Evolutionary conservation across 441 rosid genomes (phyloP).

Genomic region (Gossypium laxum): DNA sequence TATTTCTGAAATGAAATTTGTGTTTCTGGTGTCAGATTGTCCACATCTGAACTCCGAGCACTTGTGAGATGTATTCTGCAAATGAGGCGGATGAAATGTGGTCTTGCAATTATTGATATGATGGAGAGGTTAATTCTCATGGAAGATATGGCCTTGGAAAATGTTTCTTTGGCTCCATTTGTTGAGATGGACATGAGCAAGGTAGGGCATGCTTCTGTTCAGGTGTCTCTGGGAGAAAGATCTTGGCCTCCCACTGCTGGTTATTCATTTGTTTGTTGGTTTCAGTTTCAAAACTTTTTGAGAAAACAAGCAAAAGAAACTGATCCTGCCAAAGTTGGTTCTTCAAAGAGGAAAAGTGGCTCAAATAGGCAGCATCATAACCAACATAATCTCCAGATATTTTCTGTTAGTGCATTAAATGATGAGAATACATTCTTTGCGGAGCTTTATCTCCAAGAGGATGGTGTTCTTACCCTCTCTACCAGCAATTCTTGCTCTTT

Average conservation of each 20-base stretch:
- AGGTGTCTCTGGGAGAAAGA: conserved; percentile 74
- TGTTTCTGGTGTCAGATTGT: conserved; percentile 62
- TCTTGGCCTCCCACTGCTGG: conserved; percentile 93
- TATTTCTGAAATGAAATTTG: conserved; percentile 19
- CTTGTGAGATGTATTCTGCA: conserved; percentile 80
- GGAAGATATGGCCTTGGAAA: conserved; percentile 56
- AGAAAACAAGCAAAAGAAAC: conserved; percentile 44
- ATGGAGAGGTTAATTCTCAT: conserved; percentile 63
- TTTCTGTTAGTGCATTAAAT: conserved; percentile 86
- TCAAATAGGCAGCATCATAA: conserved; percentile 49
- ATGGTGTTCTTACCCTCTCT: conserved; percentile 90
- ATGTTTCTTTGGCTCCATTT: conserved; percentile 68
- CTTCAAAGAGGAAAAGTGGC: conserved; percentile 31
- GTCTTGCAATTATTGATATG: conserved; percentile 75
- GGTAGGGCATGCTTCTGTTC: conserved; percentile 72
- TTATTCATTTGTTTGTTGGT: conserved; percentile 80
- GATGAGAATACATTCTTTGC: conserved; percentile 68
- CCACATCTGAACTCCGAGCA: conserved; percentile 80
- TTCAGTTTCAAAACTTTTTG: conserved; percentile 55
- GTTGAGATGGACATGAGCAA: conserved; percentile 75
- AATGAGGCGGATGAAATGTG: conserved; percentile 69
- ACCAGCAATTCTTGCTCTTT: conserved; percentile 85
- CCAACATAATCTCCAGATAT: conserved; percentile 58
- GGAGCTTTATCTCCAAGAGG: conserved; percentile 89
- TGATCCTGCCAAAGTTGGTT: conserved; percentile 38